These are phyloP conservation scores for Globisporangium barbulae DNA, from an alignment of 352 stramenopile genomes.

Conservation along the genomic window DNA sequence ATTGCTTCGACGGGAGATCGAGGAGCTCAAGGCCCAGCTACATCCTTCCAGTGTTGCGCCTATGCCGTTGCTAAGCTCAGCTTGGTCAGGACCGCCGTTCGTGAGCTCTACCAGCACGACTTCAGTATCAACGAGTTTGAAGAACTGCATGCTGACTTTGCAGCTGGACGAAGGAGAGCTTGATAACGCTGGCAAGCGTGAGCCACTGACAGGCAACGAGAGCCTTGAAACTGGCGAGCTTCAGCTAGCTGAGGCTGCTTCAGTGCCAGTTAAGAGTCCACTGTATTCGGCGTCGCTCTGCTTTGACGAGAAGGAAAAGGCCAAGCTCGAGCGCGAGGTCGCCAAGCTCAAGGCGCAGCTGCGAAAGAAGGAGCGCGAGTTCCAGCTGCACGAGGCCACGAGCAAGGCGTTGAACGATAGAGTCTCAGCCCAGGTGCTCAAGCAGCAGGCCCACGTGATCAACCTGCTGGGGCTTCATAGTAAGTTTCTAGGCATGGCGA, in stretches of 20 bases:
- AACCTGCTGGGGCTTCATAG: conserved; percentile 34
- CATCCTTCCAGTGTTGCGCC: conserved; percentile 6
- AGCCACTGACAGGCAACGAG: neutral
- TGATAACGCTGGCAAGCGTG: neutral
- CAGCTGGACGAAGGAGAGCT: neutral
- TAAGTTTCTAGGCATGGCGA: conserved; percentile 21
- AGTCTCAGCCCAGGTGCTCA: conserved; percentile 7
- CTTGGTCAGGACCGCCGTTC: neutral
- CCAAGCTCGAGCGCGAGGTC: conserved; percentile 34
- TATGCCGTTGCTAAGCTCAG: neutral
- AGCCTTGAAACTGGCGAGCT: neutral
- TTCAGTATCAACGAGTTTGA: neutral
- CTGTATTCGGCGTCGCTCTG: conserved; percentile 19
- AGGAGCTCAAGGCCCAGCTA: conserved; percentile 41
- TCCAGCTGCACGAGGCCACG: conserved; percentile 19
- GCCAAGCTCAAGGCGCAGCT: conserved; percentile 32
- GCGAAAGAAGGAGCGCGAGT: conserved; percentile 33
- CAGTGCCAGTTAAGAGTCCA: neutral
- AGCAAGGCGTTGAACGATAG: conserved; percentile 16
- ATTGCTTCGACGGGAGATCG: conserved; percentile 33
- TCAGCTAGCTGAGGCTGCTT: neutral
- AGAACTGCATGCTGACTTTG: conserved; percentile 1
- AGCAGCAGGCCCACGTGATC: conserved; percentile 27
- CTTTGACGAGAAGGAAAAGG: conserved; percentile 34
- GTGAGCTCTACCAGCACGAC: neutral